phyloP scores from a whole-genome alignment of 2,329 filamentous ascomycete species.

The Colletotrichum sp. region DNA sequence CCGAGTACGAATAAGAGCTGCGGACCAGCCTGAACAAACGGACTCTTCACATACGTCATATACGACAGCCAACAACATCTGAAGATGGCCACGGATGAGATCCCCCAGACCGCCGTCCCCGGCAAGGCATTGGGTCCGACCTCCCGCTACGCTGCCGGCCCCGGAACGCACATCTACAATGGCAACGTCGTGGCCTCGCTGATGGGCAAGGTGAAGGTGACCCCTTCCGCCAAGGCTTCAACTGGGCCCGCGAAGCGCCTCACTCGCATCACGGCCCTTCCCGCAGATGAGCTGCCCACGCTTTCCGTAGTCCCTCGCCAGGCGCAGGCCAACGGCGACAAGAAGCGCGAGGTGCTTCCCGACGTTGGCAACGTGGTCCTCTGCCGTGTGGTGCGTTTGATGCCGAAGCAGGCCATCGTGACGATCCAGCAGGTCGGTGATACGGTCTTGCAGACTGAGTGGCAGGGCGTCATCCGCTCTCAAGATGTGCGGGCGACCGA shows the following conservation, averaged over 20 bases:
- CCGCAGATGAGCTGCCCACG: constrained; percentile 50
- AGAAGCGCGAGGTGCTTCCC: constrained; percentile 77
- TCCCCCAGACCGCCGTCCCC: constrained; percentile 72
- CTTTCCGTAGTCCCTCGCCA: constrained; percentile 59
- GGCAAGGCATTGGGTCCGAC: constrained; percentile 79
- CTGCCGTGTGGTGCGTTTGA: constrained; percentile 84
- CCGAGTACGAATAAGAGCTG: neutral
- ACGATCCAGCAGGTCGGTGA: constrained; percentile 84
- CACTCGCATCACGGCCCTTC: constrained; percentile 58
- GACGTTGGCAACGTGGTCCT: constrained; percentile 82
- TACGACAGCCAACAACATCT: neutral
- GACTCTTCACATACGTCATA: constrained; percentile 1
- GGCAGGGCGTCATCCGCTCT: constrained; percentile 82
- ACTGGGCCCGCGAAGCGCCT: constrained; percentile 62
- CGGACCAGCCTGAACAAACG: neutral
- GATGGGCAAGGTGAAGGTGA: constrained; percentile 71
- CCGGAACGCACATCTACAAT: constrained; percentile 84
- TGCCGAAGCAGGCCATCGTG: constrained; percentile 83
- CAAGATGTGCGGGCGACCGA: constrained; percentile 96
- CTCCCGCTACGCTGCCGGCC: constrained; percentile 72
- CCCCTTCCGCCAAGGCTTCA: constrained; percentile 50
- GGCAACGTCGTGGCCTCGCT: constrained; percentile 82
- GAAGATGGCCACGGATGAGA: constrained; percentile 37
- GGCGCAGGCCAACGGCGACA: constrained; percentile 30
- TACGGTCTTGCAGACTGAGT: constrained; percentile 76